Conservation (phyloP, 1,284 basidiomycete species). For the Leccinum variabile region DNA sequence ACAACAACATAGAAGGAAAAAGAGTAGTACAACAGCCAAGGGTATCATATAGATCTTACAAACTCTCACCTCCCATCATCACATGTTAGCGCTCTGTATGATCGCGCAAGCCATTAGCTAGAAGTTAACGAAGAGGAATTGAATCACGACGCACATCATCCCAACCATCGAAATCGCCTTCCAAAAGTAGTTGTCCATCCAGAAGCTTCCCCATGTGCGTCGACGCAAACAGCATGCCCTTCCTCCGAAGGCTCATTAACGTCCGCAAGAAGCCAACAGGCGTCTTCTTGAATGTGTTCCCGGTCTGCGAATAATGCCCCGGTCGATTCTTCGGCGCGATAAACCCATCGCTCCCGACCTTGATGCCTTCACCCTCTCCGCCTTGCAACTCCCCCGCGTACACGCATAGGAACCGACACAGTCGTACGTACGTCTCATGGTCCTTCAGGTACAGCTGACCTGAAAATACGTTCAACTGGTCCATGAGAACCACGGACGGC, state of each 20-base stretch:
- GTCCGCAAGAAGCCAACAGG: slow-evolving; percentile 26
- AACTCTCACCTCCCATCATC: not conserved
- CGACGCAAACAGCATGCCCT: slow-evolving; percentile 38
- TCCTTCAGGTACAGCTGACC: slow-evolving; percentile 30
- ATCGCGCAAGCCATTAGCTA: not conserved
- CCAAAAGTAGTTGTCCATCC: slow-evolving; percentile 30
- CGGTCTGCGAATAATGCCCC: no score
- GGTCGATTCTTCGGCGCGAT: not conserved
- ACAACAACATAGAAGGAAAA: not conserved
- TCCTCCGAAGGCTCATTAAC: slow-evolving; percentile 41
- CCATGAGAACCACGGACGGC: slow-evolving; percentile 23
- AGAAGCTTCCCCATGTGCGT: slow-evolving; percentile 48
- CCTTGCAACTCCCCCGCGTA: slow-evolving; percentile 20
- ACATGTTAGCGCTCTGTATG: not conserved
- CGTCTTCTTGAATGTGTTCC: not conserved
- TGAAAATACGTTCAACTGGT: slow-evolving; percentile 44
- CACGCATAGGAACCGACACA: slow-evolving; percentile 41
- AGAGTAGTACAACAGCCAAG: not conserved
- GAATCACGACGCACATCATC: slow-evolving; percentile 1
- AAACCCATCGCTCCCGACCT: slow-evolving; percentile 25
- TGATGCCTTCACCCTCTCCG: not conserved
- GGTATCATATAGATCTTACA: not conserved
- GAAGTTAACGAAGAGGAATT: not conserved
- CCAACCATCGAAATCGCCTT: slow-evolving; percentile 26
- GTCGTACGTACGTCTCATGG: slow-evolving; percentile 32